Evolutionary conservation across 805 yeast genomes (phyloP), one percentile per base, ranked within the genome.

Genomic region (Candida hispaniensis): DNA sequence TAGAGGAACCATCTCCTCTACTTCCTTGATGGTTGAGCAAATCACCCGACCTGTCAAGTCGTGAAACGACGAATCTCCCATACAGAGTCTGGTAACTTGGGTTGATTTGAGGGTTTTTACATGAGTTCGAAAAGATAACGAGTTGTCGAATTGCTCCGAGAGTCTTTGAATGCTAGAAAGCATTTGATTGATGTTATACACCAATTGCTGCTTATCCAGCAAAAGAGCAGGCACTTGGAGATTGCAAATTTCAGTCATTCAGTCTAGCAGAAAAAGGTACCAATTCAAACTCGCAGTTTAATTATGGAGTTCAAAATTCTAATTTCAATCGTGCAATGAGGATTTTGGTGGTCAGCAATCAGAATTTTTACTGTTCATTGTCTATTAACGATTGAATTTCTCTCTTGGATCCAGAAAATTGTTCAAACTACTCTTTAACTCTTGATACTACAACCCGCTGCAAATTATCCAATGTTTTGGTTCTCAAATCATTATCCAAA

Each of bases 61-160:
- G 17, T 18, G 6, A 18, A 18, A 26, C 18, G 15, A 9, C 8
- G 11, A 7, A 7, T 9, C 26, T 1, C 62, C 76, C 49, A 75
- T 50, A 54, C 75, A 79, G 25, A 67, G 51, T 14, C 52, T 46
- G 2, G 73, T 59, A 5, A 80, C 85, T 44, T 74, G 78, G 7
- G 61, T 44, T 1, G 79, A 67, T 51, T 80, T 79, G 51, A 77
- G 85, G 0, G 91, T 80, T 53, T 79, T 79, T 14, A 79, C 72
- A 50, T 79, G 85, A 3, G 79, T 76, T 41, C 93, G 61, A 50
- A 79, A 78, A 12, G 53, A 59, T 5, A 62, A 60, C 3, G 48
- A 50, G 7, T 28, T 18, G 11, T 22, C 18, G 8, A 32, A 23
- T 23, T 23, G 23, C 7, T 23, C 17, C 7, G 36, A 32, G n/a